phyloP scores from a whole-genome alignment of 2,329 filamentous ascomycete species.

The Cordyceps fumosorosea region DNA sequence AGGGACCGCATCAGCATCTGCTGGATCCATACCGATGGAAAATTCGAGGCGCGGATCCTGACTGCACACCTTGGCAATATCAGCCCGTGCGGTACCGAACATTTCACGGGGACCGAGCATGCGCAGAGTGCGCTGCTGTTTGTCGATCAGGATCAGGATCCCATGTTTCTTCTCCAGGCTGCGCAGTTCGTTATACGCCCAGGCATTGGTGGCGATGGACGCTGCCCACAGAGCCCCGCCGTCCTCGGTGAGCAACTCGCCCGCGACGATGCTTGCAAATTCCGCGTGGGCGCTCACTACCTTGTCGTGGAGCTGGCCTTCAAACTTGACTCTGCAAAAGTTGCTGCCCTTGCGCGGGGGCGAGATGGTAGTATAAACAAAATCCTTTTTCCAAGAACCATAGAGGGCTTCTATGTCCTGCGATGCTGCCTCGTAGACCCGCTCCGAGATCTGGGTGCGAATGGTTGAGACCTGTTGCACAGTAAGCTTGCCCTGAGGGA shows the following conservation, averaged over 20 bases:
- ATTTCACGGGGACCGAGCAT: background rate
- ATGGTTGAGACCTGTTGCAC: constrained; percentile 6
- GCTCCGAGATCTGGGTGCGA: background rate
- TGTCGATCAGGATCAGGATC: constrained; percentile 4
- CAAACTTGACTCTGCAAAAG: background rate
- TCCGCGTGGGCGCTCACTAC: background rate
- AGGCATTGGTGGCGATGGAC: constrained; percentile 8
- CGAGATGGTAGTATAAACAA: background rate
- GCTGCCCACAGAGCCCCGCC: constrained; percentile 5
- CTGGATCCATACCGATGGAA: background rate
- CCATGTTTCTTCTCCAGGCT: background rate
- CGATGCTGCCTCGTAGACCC: constrained; percentile 1
- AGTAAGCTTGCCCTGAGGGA: background rate
- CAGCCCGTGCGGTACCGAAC: background rate
- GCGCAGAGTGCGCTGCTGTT: background rate
- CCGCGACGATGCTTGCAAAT: background rate
- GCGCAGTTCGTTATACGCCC: constrained; percentile 3
- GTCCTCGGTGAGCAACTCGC: constrained; percentile 3
- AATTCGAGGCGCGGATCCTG: constrained; percentile 2
- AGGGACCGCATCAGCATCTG: background rate
- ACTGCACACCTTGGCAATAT: background rate
- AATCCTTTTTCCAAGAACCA: background rate
- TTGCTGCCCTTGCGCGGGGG: background rate
- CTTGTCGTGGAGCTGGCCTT: background rate
- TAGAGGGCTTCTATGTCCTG: constrained; percentile 6